Base-by-base conservation (phyloP, 2,329 filamentous ascomycete genomes). In the Hymenoscyphus repandus region DNA sequence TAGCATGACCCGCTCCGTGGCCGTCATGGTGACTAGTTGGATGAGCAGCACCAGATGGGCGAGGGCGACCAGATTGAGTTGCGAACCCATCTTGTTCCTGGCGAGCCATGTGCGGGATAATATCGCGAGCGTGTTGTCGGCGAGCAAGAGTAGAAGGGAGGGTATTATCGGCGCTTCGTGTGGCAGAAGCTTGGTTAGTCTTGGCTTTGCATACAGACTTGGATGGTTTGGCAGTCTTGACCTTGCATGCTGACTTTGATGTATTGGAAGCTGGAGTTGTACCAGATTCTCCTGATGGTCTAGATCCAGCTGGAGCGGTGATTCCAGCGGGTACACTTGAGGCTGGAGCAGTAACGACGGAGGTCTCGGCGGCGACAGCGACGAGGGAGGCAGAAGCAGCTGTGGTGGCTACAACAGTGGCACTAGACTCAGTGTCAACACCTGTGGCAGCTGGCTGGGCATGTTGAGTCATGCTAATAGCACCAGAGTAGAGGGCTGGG, bases 401-500 rank as follows among this genome's bases (percentile, higher is more conserved):
- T 7, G 53, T 47, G 11, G 53, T 51, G 34, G 42, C 37, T 15
- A 43, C 46, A 12, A 36, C 48, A 20, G 36, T 42, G 18, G 38
- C 49, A 40, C 48, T 42, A n/a, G 52, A 40, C 34, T 47, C 39
- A 15, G 42, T 47, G 27, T 39, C 44, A 32, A 41, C 48, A 20
- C 41, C 47, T 9, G 52, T 18, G 27, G 58, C 48, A 15, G 52
- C 47, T 38, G 54, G 22, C 7, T n/a, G 9, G n/a, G 53, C 41
- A 30, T 50, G 47, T 15, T 42, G 36, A 18, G 50, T 33, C 2
- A 15, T 45, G 17, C 30, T 33, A 12, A 50, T 43, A 11, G 39
- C 53, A n/a, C 22, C 17, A 18, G 43, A 30, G 58, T 64, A 68
- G 51, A 69, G 15, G 62, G 64, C 42, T 56, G 68, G 68, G 17